Conservation (phyloP, 164 flowering plant genomes). For the Echeveria elegans region DNA sequence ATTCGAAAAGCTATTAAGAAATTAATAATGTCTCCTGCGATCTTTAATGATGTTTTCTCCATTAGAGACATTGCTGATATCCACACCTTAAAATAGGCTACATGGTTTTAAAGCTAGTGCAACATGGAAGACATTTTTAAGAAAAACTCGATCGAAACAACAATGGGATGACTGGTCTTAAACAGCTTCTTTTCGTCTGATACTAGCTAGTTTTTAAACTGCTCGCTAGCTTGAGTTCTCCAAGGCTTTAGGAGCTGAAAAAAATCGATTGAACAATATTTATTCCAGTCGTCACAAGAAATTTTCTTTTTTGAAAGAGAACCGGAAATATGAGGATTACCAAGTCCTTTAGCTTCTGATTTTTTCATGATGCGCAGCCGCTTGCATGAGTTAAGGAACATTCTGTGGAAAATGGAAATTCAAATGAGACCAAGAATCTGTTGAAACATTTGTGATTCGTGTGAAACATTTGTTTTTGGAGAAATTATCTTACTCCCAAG, state of each 20-base stretch:
- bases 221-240: background rate
- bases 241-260: background rate
- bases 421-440: background rate
- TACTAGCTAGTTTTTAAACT: background rate
- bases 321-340: slow-evolving; percentile 17
- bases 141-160: background rate
- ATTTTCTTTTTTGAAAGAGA: background rate
- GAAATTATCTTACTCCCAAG: slow-evolving; percentile 55
- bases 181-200: background rate
- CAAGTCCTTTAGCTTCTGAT: slow-evolving; percentile 79
- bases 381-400: slow-evolving; percentile 75
- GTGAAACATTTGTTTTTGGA: background rate
- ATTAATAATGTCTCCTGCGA: background rate
- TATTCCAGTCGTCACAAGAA: background rate
- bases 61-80: background rate
- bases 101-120: background rate
- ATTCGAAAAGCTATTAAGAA: background rate
- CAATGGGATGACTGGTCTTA: background rate
- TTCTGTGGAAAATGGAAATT: slow-evolving; percentile 25
- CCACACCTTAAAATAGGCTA: background rate
- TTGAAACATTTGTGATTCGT: background rate
- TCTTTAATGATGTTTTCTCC: background rate
- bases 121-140: background rate
- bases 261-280: background rate
- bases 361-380: slow-evolving; percentile 81